These are phyloP conservation scores for Paramecium primaurelia DNA, from an alignment of 73 alveolate species.

Conservation along the genomic window DNA sequence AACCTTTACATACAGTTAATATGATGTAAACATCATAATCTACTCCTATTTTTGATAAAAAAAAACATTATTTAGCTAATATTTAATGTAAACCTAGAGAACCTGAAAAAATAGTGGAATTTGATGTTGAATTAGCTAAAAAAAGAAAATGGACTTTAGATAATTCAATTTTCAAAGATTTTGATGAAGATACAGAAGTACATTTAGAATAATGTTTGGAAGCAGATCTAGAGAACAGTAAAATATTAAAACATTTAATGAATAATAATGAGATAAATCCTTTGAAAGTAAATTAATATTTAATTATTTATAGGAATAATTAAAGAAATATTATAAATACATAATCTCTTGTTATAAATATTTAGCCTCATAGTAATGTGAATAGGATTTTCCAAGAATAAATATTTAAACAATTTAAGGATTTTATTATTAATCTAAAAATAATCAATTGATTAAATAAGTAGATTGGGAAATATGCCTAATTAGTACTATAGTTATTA, in stretches of 20 bases:
- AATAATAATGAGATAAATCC: constrained; percentile 32
- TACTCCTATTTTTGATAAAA: constrained; percentile 31
- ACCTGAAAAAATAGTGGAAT: background rate
- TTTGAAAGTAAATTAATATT: background rate
- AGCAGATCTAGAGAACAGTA: constrained; percentile 73
- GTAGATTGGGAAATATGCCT: constrained; percentile 46
- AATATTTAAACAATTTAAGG: constrained; percentile 35
- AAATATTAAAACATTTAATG: constrained; percentile 56
- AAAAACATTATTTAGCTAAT: constrained; percentile 35
- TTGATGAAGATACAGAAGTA: constrained; percentile 59
- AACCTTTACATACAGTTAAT: constrained; percentile 29
- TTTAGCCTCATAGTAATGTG: constrained; percentile 62
- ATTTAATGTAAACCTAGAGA: constrained; percentile 64
- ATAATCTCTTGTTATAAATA: constrained; percentile 60
- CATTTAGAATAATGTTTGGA: constrained; percentile 73
- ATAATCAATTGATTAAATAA: background rate
- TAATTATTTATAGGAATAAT: constrained; percentile 4
- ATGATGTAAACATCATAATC: background rate
- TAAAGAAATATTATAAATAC: constrained; percentile 51
- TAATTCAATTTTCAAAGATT: constrained; percentile 48
- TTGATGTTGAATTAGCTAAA: constrained; percentile 28
- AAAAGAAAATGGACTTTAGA: constrained; percentile 56
- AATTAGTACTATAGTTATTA: background rate
- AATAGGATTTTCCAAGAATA: constrained; percentile 58
- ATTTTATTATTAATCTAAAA: constrained; percentile 47